phyloP scores from a whole-genome alignment of 768 basidiomycete species.

The Fomitopsis pulvina region DNA sequence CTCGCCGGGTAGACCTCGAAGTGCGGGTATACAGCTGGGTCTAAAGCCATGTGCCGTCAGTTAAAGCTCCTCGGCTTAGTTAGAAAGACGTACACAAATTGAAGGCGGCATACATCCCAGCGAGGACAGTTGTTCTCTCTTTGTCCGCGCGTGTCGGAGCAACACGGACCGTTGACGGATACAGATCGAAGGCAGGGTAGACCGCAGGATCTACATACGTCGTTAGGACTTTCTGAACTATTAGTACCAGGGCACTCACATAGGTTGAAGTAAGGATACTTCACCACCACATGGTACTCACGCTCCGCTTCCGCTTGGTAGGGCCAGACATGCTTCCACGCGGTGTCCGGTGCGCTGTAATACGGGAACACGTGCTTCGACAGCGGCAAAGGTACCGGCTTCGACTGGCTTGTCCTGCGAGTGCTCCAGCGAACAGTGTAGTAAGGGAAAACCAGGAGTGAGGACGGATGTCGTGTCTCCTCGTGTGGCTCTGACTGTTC shows the following conservation, averaged over 20 bases:
- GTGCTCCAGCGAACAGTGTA: not conserved
- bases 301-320: slow-evolving; percentile 4
- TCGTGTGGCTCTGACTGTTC: not conserved
- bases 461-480: not conserved
- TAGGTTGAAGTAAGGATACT: slow-evolving; percentile 30
- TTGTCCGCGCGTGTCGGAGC: not conserved
- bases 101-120: slow-evolving; percentile 11
- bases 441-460: slow-evolving; percentile 2
- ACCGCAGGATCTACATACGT: slow-evolving; percentile 32
- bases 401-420: not conserved
- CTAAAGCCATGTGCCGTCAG: slow-evolving; percentile 1
- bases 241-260: slow-evolving; percentile 13
- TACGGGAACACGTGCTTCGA: slow-evolving; percentile 1
- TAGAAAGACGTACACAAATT: slow-evolving; percentile 11
- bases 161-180: slow-evolving; percentile 16
- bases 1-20: slow-evolving; percentile 22
- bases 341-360: not conserved
- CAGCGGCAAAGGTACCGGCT: not conserved
- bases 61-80: not conserved
- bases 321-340: slow-evolving; percentile 17
- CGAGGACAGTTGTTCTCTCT: slow-evolving; percentile 3
- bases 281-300: not conserved
- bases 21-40: slow-evolving; percentile 21
- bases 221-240: not conserved
- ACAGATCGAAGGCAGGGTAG: slow-evolving; percentile 26